These are phyloP conservation scores for Aspergillus sp. DNA, from an alignment of 2,329 filamentous ascomycete species.

Conservation along the genomic window DNA sequence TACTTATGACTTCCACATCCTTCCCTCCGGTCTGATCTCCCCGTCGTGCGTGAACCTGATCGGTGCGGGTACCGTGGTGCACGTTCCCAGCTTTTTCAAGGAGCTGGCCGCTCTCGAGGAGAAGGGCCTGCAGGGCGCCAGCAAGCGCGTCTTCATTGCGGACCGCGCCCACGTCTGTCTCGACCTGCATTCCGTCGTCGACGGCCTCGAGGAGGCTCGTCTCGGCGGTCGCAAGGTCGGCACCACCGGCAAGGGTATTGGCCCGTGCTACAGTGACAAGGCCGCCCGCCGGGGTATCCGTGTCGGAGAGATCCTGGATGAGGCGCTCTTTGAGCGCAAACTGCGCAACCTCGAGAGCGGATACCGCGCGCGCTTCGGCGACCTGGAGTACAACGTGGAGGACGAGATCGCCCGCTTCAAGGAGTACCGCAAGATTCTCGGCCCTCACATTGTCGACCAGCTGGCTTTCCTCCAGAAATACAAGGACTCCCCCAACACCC, in stretches of 20 bases:
- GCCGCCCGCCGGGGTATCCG: slow-evolving; percentile 58
- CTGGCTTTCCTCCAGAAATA: slow-evolving; percentile 55
- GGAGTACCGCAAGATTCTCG: slow-evolving; percentile 37
- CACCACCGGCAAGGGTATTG: slow-evolving; percentile 50
- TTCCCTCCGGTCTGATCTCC: slow-evolving; percentile 45
- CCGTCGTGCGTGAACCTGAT: slow-evolving; percentile 47
- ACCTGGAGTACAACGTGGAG: slow-evolving; percentile 58
- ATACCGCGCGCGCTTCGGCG: slow-evolving; percentile 58
- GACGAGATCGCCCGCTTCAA: slow-evolving; percentile 59
- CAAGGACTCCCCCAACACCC: slow-evolving; percentile 53
- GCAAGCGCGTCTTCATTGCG: slow-evolving; percentile 45
- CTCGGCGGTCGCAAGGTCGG: slow-evolving; percentile 47
- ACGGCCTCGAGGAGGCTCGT: slow-evolving; percentile 45
- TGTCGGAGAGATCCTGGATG: slow-evolving; percentile 57
- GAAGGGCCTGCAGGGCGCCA: slow-evolving; percentile 42
- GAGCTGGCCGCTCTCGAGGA: slow-evolving; percentile 42
- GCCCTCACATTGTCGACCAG: slow-evolving; percentile 41
- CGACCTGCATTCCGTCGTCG: slow-evolving; percentile 44
- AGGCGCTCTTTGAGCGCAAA: slow-evolving; percentile 55
- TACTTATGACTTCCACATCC: slow-evolving; percentile 50
- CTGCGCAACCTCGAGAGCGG: slow-evolving; percentile 50
- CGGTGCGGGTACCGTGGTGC: slow-evolving; percentile 46
- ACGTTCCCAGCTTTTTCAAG: slow-evolving; percentile 49
- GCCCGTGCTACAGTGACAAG: slow-evolving; percentile 63
- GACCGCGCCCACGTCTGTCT: slow-evolving; percentile 47